These are phyloP conservation scores for Neophaeococcomyces aloes DNA, from an alignment of 2,329 filamentous ascomycete genomes.

Conservation along the genomic window DNA sequence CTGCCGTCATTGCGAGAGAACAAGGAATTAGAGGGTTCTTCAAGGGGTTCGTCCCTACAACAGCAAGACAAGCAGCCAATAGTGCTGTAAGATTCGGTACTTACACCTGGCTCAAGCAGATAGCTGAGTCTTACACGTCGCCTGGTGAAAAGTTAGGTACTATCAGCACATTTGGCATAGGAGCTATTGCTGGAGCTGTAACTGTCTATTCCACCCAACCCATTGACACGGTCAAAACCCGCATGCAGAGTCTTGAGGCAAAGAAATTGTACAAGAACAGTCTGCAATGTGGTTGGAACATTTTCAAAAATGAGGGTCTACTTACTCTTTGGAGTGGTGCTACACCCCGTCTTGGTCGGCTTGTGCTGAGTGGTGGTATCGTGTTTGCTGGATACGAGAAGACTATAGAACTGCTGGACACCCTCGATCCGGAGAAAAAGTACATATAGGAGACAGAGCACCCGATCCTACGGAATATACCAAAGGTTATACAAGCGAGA, in stretches of 20 bases:
- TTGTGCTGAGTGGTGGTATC: slow-evolving; percentile 89
- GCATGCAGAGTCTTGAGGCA: slow-evolving; percentile 95
- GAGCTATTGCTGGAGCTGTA: slow-evolving; percentile 76
- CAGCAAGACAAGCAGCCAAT: slow-evolving; percentile 88
- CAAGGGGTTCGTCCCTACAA: slow-evolving; percentile 92
- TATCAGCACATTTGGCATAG: slow-evolving; percentile 79
- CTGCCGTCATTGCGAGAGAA: slow-evolving; percentile 75
- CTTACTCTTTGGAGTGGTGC: slow-evolving; percentile 92
- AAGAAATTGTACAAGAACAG: slow-evolving; percentile 73
- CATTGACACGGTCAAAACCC: slow-evolving; percentile 89
- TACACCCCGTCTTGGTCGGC: slow-evolving; percentile 66
- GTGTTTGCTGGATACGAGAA: slow-evolving; percentile 95
- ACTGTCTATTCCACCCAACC: slow-evolving; percentile 65
- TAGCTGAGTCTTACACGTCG: slow-evolving; percentile 82
- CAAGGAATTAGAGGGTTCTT: slow-evolving; percentile 87
- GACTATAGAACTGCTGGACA: slow-evolving; percentile 77
- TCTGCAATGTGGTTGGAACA: slow-evolving; percentile 67
- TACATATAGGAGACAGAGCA: slow-evolving; percentile 51
- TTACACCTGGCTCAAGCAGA: slow-evolving; percentile 81
- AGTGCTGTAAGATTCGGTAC: slow-evolving; percentile 81
- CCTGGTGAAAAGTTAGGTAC: slow-evolving; percentile 91
- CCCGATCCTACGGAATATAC: no score
- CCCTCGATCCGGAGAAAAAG: slow-evolving; percentile 67
- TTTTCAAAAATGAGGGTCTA: slow-evolving; percentile 80
- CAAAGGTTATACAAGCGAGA: no score